phyloP scores from a whole-genome alignment of 1,284 basidiomycete species.

The Earliella scabrosa region DNA sequence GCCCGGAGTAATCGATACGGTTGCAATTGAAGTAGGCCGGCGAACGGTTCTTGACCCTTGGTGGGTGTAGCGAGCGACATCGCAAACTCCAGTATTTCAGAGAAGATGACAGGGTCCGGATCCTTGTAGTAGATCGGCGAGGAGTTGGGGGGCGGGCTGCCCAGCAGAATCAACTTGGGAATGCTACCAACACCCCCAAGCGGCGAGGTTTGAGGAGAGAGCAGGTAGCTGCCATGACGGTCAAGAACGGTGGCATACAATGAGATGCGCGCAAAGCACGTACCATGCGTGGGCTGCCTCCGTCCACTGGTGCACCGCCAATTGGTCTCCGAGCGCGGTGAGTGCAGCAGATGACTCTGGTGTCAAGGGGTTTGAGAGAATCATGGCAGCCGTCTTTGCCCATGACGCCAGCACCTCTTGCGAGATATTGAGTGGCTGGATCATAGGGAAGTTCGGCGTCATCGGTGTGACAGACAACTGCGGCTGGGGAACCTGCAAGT shows the following conservation, averaged over 20 bases:
- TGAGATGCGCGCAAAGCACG: too few relatives aligned
- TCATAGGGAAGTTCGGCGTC: constrained; percentile 63
- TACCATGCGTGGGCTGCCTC: constrained; percentile 95
- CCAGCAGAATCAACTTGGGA: constrained; percentile 68
- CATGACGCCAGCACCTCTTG: constrained; percentile 71
- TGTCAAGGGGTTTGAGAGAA: constrained; percentile 75
- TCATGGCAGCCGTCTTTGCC: constrained; percentile 87
- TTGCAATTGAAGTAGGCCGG: constrained; percentile 86
- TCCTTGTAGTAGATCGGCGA: constrained; percentile 67
- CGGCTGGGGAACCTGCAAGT: constrained; percentile 45
- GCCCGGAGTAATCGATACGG: constrained; percentile 89
- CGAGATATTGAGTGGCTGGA: constrained; percentile 51
- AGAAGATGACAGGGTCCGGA: constrained; percentile 82
- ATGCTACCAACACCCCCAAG: constrained; percentile 71
- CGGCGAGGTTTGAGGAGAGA: constrained; percentile 84
- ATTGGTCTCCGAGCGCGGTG: constrained; percentile 86
- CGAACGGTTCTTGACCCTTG: constrained; percentile 89
- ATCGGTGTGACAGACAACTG: constrained; percentile 57
- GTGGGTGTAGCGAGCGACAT: constrained; percentile 71
- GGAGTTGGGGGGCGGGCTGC: constrained; percentile 60
- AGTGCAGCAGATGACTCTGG: constrained; percentile 75
- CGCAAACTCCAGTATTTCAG: constrained; percentile 94
- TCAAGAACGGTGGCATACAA: constrained; percentile 1
- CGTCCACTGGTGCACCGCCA: constrained; percentile 72
- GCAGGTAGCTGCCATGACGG: constrained; percentile 69